A percentile compares a stretch with the other conserved stretches of the same genome.
phyloP scores from a whole-genome alignment of 768 basidiomycete species.

The Tulasnella sp. region DNA sequence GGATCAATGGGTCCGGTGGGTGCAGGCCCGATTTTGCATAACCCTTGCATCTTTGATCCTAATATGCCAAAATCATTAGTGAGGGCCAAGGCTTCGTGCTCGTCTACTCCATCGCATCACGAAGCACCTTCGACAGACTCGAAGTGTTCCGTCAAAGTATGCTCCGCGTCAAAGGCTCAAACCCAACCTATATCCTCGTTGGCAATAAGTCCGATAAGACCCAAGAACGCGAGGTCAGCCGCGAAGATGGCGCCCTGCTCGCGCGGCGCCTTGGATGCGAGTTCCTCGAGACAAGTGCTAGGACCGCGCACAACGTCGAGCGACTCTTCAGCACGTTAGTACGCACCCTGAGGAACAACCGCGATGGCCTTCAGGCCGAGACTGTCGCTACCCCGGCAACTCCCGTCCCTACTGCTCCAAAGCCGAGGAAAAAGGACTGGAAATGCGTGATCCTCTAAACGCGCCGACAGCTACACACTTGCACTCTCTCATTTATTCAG shows the following conservation, averaged over 20 bases:
- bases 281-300: conserved; percentile 94
- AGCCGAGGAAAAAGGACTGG: too few relatives aligned
- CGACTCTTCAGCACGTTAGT: conserved; percentile 81
- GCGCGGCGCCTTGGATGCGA: conserved; percentile 82
- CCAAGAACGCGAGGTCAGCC: conserved; percentile 82
- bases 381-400: too few relatives aligned
- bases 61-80: conserved; percentile 34
- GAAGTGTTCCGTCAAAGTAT: conserved; percentile 86
- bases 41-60: neutral
- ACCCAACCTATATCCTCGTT: conserved; percentile 85
- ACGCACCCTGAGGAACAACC: conserved; percentile 47
- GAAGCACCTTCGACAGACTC: conserved; percentile 80
- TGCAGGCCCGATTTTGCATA: too few relatives aligned
- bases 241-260: conserved; percentile 73
- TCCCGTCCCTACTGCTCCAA: too few relatives aligned
- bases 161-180: conserved; percentile 73
- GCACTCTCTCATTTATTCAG: too few relatives aligned
- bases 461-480: too few relatives aligned
- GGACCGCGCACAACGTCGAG: conserved; percentile 88
- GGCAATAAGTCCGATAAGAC: conserved; percentile 94
- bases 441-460: too few relatives aligned
- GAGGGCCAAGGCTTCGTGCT: conserved; percentile 98
- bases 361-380: neutral
- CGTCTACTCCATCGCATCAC: conserved; percentile 93
- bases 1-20: conserved; percentile 94